Conservation (phyloP, 2,329 filamentous ascomycete genomes). For the Ceratocystis albifundus region DNA sequence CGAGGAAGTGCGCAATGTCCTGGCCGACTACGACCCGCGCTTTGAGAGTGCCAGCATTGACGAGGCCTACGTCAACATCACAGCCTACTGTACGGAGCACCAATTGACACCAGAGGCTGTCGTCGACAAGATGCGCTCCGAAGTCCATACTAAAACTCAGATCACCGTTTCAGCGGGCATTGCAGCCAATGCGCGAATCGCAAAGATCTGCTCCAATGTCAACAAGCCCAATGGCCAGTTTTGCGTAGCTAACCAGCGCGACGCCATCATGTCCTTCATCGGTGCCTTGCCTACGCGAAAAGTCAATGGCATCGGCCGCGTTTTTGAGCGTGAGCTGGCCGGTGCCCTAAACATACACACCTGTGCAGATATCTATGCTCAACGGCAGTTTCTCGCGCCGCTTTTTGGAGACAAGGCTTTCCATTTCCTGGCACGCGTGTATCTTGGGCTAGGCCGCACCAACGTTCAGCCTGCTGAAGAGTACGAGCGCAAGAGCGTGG, state of each 20-base stretch:
- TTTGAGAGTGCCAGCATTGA: constrained; percentile 94
- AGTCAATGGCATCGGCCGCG: constrained; percentile 87
- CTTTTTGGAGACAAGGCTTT: constrained; percentile 89
- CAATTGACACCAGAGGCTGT: constrained; percentile 57
- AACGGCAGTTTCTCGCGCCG: constrained; percentile 59
- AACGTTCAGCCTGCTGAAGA: constrained; percentile 76
- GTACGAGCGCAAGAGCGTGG: constrained; percentile 84
- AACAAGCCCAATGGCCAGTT: constrained; percentile 97
- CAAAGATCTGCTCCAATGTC: constrained; percentile 89
- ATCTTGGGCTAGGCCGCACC: constrained; percentile 78
- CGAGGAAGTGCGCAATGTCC: constrained; percentile 67
- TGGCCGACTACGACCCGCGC: constrained; percentile 76
- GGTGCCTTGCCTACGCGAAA: constrained; percentile 70
- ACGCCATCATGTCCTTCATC: constrained; percentile 77
- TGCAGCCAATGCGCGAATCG: constrained; percentile 81
- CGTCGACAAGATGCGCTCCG: constrained; percentile 63
- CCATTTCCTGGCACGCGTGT: constrained; percentile 71
- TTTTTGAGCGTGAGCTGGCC: constrained; percentile 80
- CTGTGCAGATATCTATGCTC: constrained; percentile 73
- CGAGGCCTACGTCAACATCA: constrained; percentile 93
- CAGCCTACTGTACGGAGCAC: constrained; percentile 64
- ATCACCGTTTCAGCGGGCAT: constrained; percentile 93
- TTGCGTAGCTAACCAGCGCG: constrained; percentile 57
- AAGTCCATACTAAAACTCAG: constrained; percentile 63
- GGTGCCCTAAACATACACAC: constrained; percentile 73